Evolutionary conservation across 1,139 yeast species (phyloP), one percentile per base, ranked within the genome.

Genomic region (Yamadazyma oceani): DNA sequence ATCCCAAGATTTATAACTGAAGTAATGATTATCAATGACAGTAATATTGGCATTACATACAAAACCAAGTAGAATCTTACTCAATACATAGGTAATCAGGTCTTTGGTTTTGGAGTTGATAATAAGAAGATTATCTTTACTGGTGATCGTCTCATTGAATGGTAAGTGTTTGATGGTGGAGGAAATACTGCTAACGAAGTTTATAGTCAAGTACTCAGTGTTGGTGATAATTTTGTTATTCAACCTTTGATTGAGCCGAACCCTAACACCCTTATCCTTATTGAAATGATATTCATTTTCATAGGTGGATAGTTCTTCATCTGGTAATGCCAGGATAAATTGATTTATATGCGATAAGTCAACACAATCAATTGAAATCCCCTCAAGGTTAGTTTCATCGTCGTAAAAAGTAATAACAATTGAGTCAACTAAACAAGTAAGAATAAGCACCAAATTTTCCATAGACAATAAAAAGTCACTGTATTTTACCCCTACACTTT

Each of bases 141-240:
- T 37, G 2, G 48, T 49, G 45, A 82, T 56, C 16, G 62, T 63
- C 34, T 74, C 70, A 0, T 61, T 62, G 5, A 62, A 40, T 0
- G 90, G 87, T 21, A 82, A 60, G 16, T 78, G 78, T 54, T 77
- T 79, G 32, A 83, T 62, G 32, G 78, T 73, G 0, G 87, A 69
- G 0, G 89, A 83, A 12, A 82, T 62, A 1, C 82, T 68, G 44
- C 87, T 77, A 11, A 82, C 81, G 38, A 85, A 62, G 48, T 80
- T 81, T 42, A 76, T 65, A 43, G 82, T 88, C 13, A 80, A 75
- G 53, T 74, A 84, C 15, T 58, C 66, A 8, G 62, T 56, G 14
- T 54, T 49, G 1, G 63, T 50, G 13, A 53, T 36, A 5, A 60
- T 53, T 23, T 52, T 55, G 13, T 49, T 48, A 13, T 54, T 56